These are phyloP conservation scores for Trichocladium antarcticum DNA, from an alignment of 495 filamentous ascomycete species.

Conservation along the genomic window DNA sequence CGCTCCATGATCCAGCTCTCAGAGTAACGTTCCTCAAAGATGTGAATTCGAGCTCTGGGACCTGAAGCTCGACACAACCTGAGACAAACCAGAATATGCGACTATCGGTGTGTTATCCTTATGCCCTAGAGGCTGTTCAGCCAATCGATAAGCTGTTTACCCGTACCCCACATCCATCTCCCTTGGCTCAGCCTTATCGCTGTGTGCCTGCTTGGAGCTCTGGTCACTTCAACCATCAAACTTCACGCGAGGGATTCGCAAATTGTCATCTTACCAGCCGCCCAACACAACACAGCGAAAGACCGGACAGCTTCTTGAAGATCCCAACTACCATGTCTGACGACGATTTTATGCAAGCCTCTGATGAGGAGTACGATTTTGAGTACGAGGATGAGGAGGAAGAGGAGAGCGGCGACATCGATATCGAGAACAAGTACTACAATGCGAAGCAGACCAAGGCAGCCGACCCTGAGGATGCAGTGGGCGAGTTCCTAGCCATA, in stretches of 20 bases:
- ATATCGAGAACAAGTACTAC: slow-evolving; percentile 99
- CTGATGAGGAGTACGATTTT: slow-evolving; percentile 93
- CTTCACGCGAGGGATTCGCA: too few species aligned
- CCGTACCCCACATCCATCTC: slow-evolving; percentile 18
- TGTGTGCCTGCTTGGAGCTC: slow-evolving; percentile 2
- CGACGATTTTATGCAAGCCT: slow-evolving; percentile 98
- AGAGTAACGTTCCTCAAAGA: too few species aligned
- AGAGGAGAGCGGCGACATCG: slow-evolving; percentile 76
- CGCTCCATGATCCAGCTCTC: too few species aligned
- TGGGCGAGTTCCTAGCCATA: slow-evolving; percentile 82
- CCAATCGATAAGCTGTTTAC: slow-evolving; percentile 19
- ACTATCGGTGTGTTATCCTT: too few species aligned
- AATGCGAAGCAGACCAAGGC: slow-evolving; percentile 96
- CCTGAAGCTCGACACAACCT: too few species aligned
- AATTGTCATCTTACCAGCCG: neutral
- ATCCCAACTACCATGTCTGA: slow-evolving; percentile 62
- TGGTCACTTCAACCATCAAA: neutral
- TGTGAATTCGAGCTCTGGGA: too few species aligned
- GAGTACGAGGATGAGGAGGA: slow-evolving; percentile 90
- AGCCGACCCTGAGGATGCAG: slow-evolving; percentile 73
- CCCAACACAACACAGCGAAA: neutral
- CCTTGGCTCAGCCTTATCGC: slow-evolving; percentile 8
- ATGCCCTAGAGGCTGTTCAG: too few species aligned
- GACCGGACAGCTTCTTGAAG: neutral
- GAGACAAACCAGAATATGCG: too few species aligned